These are phyloP conservation scores for Paecilomyces sp. DNA, from an alignment of 2,329 filamentous ascomycete genomes.

Conservation along the genomic window DNA sequence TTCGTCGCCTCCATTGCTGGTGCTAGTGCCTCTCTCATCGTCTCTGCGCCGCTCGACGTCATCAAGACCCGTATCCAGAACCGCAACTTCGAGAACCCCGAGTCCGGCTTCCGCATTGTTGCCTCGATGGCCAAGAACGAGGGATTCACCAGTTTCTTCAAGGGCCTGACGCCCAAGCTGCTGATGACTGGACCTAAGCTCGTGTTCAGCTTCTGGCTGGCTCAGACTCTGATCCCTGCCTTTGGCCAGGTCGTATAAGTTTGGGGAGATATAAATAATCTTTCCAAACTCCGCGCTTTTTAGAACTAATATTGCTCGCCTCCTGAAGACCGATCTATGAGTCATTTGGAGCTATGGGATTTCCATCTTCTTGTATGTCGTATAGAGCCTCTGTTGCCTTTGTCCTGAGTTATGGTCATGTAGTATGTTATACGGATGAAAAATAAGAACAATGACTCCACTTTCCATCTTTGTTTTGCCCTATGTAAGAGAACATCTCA, in stretches of 20 bases:
- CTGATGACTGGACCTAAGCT: conserved; percentile 99
- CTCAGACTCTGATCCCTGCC: conserved; percentile 92
- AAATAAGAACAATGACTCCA: background rate
- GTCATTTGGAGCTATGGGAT: background rate
- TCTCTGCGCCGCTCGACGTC: conserved; percentile 93
- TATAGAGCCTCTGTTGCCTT: background rate
- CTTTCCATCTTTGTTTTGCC: conserved; percentile 1
- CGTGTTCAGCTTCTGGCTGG: conserved; percentile 99
- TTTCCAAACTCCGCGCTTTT: background rate
- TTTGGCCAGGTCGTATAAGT: conserved; percentile 63
- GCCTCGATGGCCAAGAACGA: conserved; percentile 90
- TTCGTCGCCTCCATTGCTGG: conserved; percentile 94
- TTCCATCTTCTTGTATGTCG: background rate
- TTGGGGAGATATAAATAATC: background rate
- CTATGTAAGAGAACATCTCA: no score
- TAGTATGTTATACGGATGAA: background rate
- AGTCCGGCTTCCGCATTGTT: conserved; percentile 86
- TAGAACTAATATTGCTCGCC: background rate
- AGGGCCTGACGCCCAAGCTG: conserved; percentile 93
- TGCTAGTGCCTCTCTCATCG: conserved; percentile 87
- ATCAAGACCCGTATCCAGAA: conserved; percentile 99
- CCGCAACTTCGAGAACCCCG: conserved; percentile 96
- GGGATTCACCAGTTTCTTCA: conserved; percentile 85
- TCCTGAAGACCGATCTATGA: background rate
- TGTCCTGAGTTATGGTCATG: background rate